Conservation (phyloP, 495 filamentous ascomycete species). For the Evernia prunastri region DNA sequence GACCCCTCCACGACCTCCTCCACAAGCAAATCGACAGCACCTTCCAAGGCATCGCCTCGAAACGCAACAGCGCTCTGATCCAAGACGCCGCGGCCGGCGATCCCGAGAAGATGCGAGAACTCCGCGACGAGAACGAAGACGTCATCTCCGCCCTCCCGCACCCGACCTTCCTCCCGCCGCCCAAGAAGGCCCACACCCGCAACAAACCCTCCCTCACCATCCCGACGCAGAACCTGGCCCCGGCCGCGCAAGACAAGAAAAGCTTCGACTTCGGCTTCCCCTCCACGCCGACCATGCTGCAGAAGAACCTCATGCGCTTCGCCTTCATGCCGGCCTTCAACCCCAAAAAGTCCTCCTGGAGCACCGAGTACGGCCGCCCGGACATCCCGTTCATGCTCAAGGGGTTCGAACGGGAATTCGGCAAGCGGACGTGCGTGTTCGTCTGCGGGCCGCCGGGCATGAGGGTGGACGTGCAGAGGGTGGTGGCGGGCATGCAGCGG, state of each 20-base stretch:
- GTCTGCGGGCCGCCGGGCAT: constrained; percentile 86
- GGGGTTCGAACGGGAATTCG: constrained; percentile 72
- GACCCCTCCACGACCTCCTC: constrained; percentile 60
- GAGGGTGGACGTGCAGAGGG: constrained; percentile 76
- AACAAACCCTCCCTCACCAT: constrained; percentile 23
- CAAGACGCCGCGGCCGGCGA: constrained; percentile 76
- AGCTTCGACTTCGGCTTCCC: constrained; percentile 72
- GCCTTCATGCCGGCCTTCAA: constrained; percentile 57
- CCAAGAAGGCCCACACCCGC: constrained; percentile 30
- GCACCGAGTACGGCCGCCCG: constrained; percentile 87
- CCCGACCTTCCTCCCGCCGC: constrained; percentile 37
- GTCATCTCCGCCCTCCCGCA: constrained; percentile 72
- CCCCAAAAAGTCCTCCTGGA: constrained; percentile 71
- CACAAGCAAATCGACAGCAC: constrained; percentile 81
- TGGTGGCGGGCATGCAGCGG: constrained; percentile 74
- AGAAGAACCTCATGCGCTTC: constrained; percentile 79
- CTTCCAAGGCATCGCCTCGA: constrained; percentile 71
- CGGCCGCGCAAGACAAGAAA: constrained; percentile 17
- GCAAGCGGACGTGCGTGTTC: constrained; percentile 81
- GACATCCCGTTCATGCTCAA: constrained; percentile 77
- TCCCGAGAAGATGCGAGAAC: constrained; percentile 64
- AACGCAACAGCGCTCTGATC: constrained; percentile 75
- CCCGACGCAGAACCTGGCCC: constrained; percentile 27
- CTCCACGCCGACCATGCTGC: constrained; percentile 66
- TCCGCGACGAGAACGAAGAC: constrained; percentile 82